phyloP scores from a whole-genome alignment of 1,139 yeast species.

The Yamadazyma oceani region DNA sequence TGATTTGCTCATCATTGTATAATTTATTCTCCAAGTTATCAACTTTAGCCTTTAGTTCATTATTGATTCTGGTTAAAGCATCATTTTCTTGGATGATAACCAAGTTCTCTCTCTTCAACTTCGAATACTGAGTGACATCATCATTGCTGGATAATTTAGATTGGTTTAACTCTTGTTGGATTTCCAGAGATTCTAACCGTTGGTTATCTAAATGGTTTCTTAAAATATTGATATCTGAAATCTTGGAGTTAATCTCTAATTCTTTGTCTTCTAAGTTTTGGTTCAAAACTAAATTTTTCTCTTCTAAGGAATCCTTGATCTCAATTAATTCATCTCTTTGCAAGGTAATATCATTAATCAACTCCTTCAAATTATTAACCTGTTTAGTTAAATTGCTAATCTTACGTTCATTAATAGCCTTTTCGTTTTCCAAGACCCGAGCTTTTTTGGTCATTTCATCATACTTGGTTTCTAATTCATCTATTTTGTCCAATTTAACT shows the following conservation, averaged over 20 bases:
- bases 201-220: constrained; percentile 39
- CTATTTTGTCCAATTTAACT: constrained; percentile 51
- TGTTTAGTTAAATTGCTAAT: constrained; percentile 52
- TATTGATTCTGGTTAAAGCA: constrained; percentile 36
- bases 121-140: constrained; percentile 39
- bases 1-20: constrained; percentile 46
- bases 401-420: constrained; percentile 43
- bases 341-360: constrained; percentile 48
- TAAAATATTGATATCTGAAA: constrained; percentile 31
- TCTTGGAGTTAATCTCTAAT: constrained; percentile 31
- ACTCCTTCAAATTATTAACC: constrained; percentile 49
- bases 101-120: constrained; percentile 37
- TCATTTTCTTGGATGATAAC: constrained; percentile 46
- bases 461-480: constrained; percentile 43
- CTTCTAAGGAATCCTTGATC: constrained; percentile 49
- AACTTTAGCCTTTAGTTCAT: constrained; percentile 35
- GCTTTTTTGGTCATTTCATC: constrained; percentile 49
- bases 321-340: constrained; percentile 52
- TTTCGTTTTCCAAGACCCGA: constrained; percentile 47
- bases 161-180: constrained; percentile 36
- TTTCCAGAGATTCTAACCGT: constrained; percentile 31
- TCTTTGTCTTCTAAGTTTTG: constrained; percentile 46
- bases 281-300: constrained; percentile 42
- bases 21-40: constrained; percentile 40
- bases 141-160: constrained; percentile 31